Evolutionary conservation across 139 green algal genomes (phyloP), one percentile per base, ranked within the genome.

Genomic region (Chlorella sp.): DNA sequence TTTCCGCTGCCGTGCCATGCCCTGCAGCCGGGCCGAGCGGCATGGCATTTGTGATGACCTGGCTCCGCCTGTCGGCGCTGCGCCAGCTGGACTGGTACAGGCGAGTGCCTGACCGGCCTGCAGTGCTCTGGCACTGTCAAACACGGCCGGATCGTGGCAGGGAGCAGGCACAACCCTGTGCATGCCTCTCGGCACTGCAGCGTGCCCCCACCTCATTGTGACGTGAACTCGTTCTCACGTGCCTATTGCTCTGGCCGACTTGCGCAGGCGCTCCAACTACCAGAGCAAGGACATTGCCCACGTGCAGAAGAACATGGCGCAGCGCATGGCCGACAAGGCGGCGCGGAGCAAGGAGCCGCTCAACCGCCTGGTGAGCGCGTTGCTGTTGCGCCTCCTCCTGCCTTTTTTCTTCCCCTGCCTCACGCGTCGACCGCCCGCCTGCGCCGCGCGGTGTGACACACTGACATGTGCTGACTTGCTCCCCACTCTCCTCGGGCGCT

Each of bases 201-300:
- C n/a, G n/a, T n/a, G n/a, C n/a, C n/a, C n/a, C n/a, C n/a, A n/a
- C n/a, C n/a, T n/a, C n/a, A n/a, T n/a, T n/a, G n/a, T n/a, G n/a
- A n/a, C n/a, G n/a, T n/a, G n/a, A n/a, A n/a, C n/a, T n/a, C n/a
- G n/a, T n/a, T n/a, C n/a, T n/a, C n/a, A n/a, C n/a, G n/a, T n/a
- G n/a, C n/a, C n/a, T n/a, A n/a, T n/a, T n/a, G n/a, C n/a, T n/a
- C n/a, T n/a, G n/a, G n/a, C 1, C 33, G 14, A 40, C 25, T 46
- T 45, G 12, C 53, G 55, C 67, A 71, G 76, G 84, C 87, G 89
- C 66, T 73, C 74, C 61, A 93, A 90, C 82, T 94, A 95, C 81
- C 93, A 97, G 84, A 76, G 78, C 58, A 95, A 96, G 83, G 94
- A 98, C 89, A 94, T 97, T 67, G 94, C 90, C 2, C 86, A 93